Conservation (phyloP, 495 filamentous ascomycete genomes). For the Aspergillus ostianus region DNA sequence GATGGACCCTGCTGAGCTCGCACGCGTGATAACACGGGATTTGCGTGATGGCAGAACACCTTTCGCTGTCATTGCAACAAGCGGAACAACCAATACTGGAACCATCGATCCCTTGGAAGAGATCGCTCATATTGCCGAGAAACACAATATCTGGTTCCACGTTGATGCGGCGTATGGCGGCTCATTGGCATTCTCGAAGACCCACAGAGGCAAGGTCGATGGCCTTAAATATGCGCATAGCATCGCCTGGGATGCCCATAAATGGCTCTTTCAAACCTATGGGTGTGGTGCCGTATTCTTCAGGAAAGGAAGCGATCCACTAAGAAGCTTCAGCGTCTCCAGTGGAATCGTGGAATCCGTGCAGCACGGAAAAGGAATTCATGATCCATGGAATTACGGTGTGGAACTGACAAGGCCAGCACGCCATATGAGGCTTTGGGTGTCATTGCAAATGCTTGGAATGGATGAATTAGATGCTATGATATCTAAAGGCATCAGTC, state of each 20-base stretch:
- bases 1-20: conserved; percentile 8
- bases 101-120: conserved; percentile 23
- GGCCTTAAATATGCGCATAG: conserved; percentile 20
- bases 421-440: conserved; percentile 12
- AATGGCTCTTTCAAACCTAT: conserved; percentile 33
- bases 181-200: conserved; percentile 20
- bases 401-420: conserved; percentile 16
- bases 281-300: conserved; percentile 22
- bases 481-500: conserved; percentile 12
- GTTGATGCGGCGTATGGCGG: conserved; percentile 30
- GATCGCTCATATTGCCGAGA: conserved; percentile 11
- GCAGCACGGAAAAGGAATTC: conserved; percentile 15
- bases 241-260: conserved; percentile 33
- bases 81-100: conserved; percentile 30
- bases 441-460: conserved; percentile 4
- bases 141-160: conserved; percentile 19
- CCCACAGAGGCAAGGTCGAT: conserved; percentile 2
- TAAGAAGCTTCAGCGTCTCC: conserved; percentile 14
- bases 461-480: conserved; percentile 4
- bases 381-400: conserved; percentile 23
- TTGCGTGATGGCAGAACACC: conserved; percentile 12
- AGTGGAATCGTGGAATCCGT: conserved; percentile 14
- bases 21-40: conserved; percentile 17
- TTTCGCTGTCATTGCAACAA: conserved; percentile 24
- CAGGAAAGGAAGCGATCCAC: conserved; percentile 6